These are phyloP conservation scores for Mycena citricolor DNA, from an alignment of 1,284 basidiomycete species.

Conservation along the genomic window DNA sequence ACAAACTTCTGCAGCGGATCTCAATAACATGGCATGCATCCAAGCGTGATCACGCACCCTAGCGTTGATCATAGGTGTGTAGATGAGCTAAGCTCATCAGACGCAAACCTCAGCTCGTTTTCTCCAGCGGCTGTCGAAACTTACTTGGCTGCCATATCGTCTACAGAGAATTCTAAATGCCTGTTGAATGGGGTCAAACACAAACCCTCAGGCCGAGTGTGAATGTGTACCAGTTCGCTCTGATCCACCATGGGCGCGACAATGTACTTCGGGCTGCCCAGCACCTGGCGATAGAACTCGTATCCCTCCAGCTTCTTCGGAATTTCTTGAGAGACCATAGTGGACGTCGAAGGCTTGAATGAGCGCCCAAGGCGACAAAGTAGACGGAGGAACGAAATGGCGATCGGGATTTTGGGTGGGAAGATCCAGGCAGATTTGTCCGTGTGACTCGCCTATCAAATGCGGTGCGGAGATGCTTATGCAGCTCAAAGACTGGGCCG, in stretches of 20 bases:
- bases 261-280: conserved; percentile 85
- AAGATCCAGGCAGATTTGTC: too few species aligned
- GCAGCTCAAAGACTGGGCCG: too few species aligned
- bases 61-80: conserved; percentile 98
- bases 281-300: conserved; percentile 74
- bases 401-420: too few species aligned
- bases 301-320: conserved; percentile 69
- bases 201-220: neutral
- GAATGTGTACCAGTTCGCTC: conserved; percentile 79
- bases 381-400: too few species aligned
- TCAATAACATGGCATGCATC: neutral
- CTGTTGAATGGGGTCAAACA: conserved; percentile 38
- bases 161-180: conserved; percentile 91
- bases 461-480: too few species aligned
- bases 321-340: too few species aligned
- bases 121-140: conserved; percentile 20
- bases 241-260: conserved; percentile 99
- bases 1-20: conserved; percentile 12
- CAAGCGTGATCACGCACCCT: conserved; percentile 48
- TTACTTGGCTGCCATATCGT: conserved; percentile 77
- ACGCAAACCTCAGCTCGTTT: conserved; percentile 2
- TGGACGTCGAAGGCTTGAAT: too few species aligned
- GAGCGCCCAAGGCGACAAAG: too few species aligned
- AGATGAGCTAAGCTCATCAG: conserved; percentile 59
- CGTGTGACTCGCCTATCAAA: too few species aligned